A percentile compares a stretch with the other conserved stretches of the same genome.
phyloP scores from a whole-genome alignment of 768 basidiomycete species.

The Leucocoprinus sp. region DNA sequence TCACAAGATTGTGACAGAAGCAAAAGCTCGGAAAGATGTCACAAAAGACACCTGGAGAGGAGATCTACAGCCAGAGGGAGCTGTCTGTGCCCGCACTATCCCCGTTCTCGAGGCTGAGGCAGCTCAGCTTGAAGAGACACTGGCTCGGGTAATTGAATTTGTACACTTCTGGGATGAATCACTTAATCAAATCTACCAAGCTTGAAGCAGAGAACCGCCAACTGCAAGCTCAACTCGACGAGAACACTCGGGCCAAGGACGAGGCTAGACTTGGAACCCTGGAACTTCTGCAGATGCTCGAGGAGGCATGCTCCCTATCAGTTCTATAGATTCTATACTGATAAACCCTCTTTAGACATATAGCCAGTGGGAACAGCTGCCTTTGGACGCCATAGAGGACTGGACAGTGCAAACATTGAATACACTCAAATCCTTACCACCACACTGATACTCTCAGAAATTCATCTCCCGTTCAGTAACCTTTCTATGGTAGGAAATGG shows the following conservation, averaged over 20 bases:
- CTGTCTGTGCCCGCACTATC: constrained; percentile 54
- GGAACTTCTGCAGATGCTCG: constrained; percentile 43
- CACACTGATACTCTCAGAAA: neutral
- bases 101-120: constrained; percentile 45
- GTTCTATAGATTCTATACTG: neutral
- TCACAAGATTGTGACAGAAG: constrained; percentile 63
- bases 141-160: constrained; percentile 28
- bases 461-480: too few species aligned
- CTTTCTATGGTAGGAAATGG: too few species aligned
- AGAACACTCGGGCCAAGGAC: constrained; percentile 35
- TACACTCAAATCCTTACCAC: constrained; percentile 24
- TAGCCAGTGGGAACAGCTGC: constrained; percentile 44
- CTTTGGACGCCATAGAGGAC: constrained; percentile 55
- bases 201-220: constrained; percentile 47
- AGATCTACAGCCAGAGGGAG: constrained; percentile 52
- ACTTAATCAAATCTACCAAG: constrained; percentile 25
- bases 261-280: constrained; percentile 37
- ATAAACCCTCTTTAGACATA: constrained; percentile 21
- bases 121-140: constrained; percentile 27
- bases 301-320: constrained; percentile 37
- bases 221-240: constrained; percentile 40
- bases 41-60: constrained; percentile 59
- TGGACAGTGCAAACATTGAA: constrained; percentile 44
- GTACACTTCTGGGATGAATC: neutral
- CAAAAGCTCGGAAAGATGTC: constrained; percentile 43